phyloP scores from a whole-genome alignment of 148 eudicot species.

The Rhododendron williamsianum region DNA sequence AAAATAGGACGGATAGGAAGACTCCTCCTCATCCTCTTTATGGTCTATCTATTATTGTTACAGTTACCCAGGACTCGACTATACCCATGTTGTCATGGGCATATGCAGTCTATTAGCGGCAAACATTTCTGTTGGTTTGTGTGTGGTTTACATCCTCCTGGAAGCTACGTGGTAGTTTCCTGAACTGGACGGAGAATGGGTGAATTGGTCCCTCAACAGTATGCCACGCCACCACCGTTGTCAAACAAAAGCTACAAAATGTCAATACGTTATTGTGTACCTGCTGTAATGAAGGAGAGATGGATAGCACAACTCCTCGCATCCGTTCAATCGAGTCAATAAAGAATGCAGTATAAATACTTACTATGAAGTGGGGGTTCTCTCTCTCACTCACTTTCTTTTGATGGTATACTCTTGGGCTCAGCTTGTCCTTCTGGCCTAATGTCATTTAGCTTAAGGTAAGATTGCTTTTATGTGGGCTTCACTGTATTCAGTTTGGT shows the following conservation, averaged over 20 bases:
- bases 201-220: background rate
- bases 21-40: background rate
- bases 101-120: background rate
- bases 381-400: background rate
- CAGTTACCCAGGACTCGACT: background rate
- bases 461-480: background rate
- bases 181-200: background rate
- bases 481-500: background rate
- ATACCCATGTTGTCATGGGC: background rate
- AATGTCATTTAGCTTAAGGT: background rate
- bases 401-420: background rate
- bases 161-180: conserved; percentile 9
- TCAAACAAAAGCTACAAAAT: background rate
- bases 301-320: background rate
- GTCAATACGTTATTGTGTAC: background rate
- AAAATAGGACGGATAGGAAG: background rate
- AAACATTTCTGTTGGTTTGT: background rate
- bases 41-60: background rate
- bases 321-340: background rate
- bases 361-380: background rate
- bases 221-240: background rate
- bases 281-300: background rate
- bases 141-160: background rate
- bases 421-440: background rate
- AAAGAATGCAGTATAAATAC: background rate